Evolutionary conservation across 2,329 filamentous ascomycete genomes (phyloP).

Genomic region (Aspergillus udagawae): DNA sequence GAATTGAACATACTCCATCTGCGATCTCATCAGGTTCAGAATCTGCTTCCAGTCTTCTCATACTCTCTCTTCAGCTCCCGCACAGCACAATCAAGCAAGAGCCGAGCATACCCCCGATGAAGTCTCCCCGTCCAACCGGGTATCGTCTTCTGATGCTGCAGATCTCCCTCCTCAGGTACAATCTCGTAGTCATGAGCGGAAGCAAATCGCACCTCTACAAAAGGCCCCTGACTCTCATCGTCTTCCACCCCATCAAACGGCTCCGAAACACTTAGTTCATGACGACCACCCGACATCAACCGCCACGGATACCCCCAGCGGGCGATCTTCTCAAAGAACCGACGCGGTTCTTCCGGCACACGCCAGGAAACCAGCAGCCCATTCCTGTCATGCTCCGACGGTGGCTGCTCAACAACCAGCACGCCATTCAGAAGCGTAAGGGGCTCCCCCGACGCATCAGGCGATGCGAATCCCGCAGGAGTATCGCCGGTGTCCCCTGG

Average conservation of each 20-base stretch:
- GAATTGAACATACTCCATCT: not conserved
- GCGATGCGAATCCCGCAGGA: conserved; percentile 6
- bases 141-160: conserved; percentile 20
- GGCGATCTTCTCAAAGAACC: conserved; percentile 24
- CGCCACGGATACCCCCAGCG: conserved; percentile 29
- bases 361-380: conserved; percentile 20
- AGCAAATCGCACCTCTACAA: conserved; percentile 26
- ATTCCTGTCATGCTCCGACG: conserved; percentile 6
- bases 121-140: conserved; percentile 20
- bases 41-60: not conserved
- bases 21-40: not conserved
- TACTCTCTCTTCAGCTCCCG: conserved; percentile 8
- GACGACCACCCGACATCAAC: conserved; percentile 21
- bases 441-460: not conserved
- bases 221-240: not conserved
- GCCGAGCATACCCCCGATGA: conserved; percentile 24
- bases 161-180: conserved; percentile 13
- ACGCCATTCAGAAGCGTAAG: conserved; percentile 19
- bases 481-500: conserved; percentile 19
- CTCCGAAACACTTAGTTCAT: conserved; percentile 25
- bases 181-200: conserved; percentile 26
- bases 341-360: conserved; percentile 14
- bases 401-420: conserved; percentile 13
- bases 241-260: conserved; percentile 14
- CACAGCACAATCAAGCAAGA: conserved; percentile 22